These are phyloP conservation scores for Paramecium tetraurelia DNA, from an alignment of 73 alveolate species.

Conservation along the genomic window DNA sequence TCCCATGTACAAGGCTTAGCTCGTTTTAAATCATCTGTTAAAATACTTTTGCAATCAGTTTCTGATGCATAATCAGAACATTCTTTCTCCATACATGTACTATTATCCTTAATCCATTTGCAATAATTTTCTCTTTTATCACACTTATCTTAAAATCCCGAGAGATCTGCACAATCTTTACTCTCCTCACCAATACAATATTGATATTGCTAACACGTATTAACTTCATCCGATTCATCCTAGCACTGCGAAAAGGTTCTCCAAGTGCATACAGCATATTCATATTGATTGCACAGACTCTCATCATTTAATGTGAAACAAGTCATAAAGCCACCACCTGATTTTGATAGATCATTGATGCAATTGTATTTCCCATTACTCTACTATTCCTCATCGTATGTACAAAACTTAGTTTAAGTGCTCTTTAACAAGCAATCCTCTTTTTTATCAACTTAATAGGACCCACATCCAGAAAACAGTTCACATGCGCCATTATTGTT, in stretches of 20 bases:
- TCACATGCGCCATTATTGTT: not conserved
- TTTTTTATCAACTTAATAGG: not conserved
- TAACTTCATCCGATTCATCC: not conserved
- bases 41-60: not conserved
- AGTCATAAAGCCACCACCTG: constrained; percentile 8
- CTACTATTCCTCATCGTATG: not conserved
- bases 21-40: not conserved
- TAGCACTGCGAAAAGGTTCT: not conserved
- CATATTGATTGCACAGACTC: not conserved
- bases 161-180: not conserved
- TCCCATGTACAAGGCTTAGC: not conserved
- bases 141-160: not conserved
- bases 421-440: not conserved
- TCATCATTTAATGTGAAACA: not conserved
- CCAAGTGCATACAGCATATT: constrained; percentile 27
- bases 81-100: not conserved
- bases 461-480: not conserved
- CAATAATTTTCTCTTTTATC: not conserved
- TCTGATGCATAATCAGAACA: not conserved
- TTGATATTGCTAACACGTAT: not conserved
- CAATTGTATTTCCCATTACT: not conserved
- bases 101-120: not conserved
- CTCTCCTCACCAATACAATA: not conserved
- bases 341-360: not conserved
- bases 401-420: not conserved